Conservation (phyloP, 345 rosid genomes). For the Gossypium rotundifolium region DNA sequence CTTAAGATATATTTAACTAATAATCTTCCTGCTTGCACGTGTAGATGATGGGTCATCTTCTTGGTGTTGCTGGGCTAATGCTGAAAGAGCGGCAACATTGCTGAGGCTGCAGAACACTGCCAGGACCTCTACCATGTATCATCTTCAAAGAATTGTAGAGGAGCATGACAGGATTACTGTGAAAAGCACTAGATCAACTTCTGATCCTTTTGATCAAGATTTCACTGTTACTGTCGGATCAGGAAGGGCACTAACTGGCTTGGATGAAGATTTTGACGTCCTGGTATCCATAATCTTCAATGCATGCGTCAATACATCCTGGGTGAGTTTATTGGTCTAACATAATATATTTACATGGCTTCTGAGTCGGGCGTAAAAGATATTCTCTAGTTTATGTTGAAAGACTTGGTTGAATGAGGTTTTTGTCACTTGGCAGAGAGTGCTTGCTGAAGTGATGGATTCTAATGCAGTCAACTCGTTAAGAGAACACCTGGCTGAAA, state of each 20-base stretch:
- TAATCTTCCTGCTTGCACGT: neutral
- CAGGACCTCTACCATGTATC: slow-evolving; percentile 30
- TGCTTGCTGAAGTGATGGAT: slow-evolving; percentile 45
- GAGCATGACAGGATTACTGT: slow-evolving; percentile 48
- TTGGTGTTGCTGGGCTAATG: slow-evolving; percentile 74
- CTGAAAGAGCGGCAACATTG: slow-evolving; percentile 58
- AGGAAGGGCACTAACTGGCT: slow-evolving; percentile 37
- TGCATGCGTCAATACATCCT: slow-evolving; percentile 45
- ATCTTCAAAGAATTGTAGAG: slow-evolving; percentile 50
- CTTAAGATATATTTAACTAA: neutral
- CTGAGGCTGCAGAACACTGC: slow-evolving; percentile 45
- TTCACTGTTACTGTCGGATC: slow-evolving; percentile 39
- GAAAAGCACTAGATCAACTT: slow-evolving; percentile 41
- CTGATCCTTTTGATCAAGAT: slow-evolving; percentile 53
- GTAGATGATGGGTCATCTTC: slow-evolving; percentile 84
- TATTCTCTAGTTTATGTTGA: neutral
- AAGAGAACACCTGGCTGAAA: slow-evolving; percentile 39
- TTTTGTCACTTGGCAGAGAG: slow-evolving; percentile 38
- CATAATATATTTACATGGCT: neutral
- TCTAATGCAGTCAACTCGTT: slow-evolving; percentile 25
- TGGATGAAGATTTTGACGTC: slow-evolving; percentile 54
- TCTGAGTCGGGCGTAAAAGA: neutral
- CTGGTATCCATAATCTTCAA: slow-evolving; percentile 44
- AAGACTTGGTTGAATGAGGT: slow-evolving; percentile 5
- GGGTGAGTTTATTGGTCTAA: slow-evolving; percentile 42